Evolutionary conservation across 2,329 filamentous ascomycete genomes (phyloP).

Genomic region (Ambrosiella xylebori): DNA sequence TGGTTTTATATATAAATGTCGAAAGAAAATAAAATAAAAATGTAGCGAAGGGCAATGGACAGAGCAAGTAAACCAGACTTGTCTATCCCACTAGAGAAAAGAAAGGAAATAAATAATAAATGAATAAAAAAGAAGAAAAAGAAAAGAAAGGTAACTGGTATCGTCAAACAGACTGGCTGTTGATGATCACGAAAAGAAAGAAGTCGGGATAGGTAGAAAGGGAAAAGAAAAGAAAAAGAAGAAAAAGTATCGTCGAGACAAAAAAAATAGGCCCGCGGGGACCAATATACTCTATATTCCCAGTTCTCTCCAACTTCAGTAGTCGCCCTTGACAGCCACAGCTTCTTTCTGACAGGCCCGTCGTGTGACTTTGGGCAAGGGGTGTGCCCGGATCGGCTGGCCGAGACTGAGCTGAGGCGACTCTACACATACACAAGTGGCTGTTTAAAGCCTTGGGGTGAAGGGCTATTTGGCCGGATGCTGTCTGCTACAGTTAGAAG

Average conservation of each 20-base stretch:
- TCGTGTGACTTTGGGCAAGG: neutral
- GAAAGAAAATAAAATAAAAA: neutral
- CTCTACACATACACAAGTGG: no score
- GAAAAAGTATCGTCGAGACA: constrained; percentile 17
- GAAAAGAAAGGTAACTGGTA: constrained; percentile 16
- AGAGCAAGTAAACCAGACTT: constrained; percentile 13
- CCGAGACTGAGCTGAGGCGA: neutral
- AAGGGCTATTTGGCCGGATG: no score
- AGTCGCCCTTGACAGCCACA: no score
- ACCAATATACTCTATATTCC: neutral
- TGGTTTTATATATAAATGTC: neutral
- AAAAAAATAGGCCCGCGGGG: neutral
- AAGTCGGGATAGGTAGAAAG: constrained; percentile 17
- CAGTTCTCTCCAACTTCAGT: neutral
- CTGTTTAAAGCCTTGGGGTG: no score
- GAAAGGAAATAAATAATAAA: constrained; percentile 13
- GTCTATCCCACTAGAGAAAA: constrained; percentile 11
- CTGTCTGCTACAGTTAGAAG: neutral
- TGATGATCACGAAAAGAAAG: constrained; percentile 13
- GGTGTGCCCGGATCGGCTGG: neutral
- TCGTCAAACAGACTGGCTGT: constrained; percentile 31
- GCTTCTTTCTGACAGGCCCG: neutral
- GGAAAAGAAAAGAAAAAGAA: constrained; percentile 20
- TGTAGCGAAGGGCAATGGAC: constrained; percentile 12
- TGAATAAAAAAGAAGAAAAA: constrained; percentile 12